These are phyloP conservation scores for Pinus tabuliformis DNA, from an alignment of 75 land plant species.

Conservation along the genomic window DNA sequence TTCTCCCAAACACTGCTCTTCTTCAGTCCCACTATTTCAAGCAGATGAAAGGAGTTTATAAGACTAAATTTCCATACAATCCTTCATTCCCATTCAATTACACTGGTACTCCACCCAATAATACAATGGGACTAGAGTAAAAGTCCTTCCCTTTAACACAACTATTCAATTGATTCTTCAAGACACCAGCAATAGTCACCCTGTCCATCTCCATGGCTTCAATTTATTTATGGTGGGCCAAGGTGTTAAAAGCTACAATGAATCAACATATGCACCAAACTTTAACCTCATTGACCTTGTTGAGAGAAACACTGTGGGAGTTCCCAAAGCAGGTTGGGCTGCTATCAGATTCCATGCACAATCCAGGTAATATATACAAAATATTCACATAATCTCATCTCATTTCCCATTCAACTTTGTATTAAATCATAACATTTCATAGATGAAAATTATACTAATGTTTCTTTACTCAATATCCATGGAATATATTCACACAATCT, in stretches of 20 bases:
- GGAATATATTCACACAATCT: no score
- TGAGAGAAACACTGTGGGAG: conserved; percentile 38
- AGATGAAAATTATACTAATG: no score
- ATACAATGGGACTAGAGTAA: conserved; percentile 20
- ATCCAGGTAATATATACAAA: conserved; percentile 36
- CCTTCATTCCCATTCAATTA: conserved; percentile 28
- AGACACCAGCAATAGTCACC: conserved; percentile 30
- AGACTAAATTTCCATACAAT: conserved; percentile 20
- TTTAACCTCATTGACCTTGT: conserved; percentile 56
- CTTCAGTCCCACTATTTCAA: conserved; percentile 20
- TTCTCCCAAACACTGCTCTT: conserved; percentile 13
- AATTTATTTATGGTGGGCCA: conserved; percentile 37
- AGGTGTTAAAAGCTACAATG: conserved; percentile 46
- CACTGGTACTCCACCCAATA: conserved; percentile 26
- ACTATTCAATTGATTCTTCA: conserved; percentile 34
- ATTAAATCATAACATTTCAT: no score
- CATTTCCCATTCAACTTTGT: no score
- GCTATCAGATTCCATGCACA: conserved; percentile 50
- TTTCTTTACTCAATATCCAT: no score
- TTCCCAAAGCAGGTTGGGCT: conserved; percentile 52
- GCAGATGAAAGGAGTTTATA: conserved; percentile 16
- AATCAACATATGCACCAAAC: conserved; percentile 23
- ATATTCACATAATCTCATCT: no score
- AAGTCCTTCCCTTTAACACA: conserved; percentile 15
- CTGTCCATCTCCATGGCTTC: conserved; percentile 36